phyloP scores from a whole-genome alignment of 2,329 filamentous ascomycete genomes.

The Cladophialophora immunda region DNA sequence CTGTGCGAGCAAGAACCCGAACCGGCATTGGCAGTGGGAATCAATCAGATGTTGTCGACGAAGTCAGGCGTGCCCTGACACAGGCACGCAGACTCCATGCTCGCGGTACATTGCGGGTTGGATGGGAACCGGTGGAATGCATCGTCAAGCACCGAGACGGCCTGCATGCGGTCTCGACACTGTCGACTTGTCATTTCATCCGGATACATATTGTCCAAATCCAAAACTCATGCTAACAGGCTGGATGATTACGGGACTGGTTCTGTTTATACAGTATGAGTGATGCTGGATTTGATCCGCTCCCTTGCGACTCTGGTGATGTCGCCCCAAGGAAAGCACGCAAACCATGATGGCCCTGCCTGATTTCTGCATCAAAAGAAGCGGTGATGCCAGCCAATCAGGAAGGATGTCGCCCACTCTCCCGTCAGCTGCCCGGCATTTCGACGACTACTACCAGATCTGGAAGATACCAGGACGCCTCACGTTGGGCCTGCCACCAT shows the following conservation, averaged over 20 bases:
- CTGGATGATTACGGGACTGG: background rate
- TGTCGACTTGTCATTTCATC: background rate
- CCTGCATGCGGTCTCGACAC: too few species aligned
- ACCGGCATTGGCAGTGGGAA: background rate
- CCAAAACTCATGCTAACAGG: background rate
- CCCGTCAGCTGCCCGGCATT: background rate
- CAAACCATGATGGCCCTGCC: background rate
- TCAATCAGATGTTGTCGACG: background rate
- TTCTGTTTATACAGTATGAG: background rate
- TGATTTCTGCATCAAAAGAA: background rate
- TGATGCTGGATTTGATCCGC: background rate
- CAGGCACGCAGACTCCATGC: background rate
- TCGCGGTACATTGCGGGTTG: background rate
- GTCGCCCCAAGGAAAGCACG: background rate
- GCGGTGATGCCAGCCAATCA: background rate
- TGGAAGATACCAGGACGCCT: too few species aligned
- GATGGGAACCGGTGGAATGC: background rate
- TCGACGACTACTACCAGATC: background rate
- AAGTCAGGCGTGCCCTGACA: background rate
- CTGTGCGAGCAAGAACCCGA: constrained; percentile 10
- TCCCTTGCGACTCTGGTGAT: background rate
- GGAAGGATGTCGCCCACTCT: background rate
- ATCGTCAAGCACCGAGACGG: background rate
- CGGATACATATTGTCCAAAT: background rate
- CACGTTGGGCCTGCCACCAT: background rate